Evolutionary conservation across 2,329 filamentous ascomycete genomes (phyloP).

Genomic region (Penicillium sp.): DNA sequence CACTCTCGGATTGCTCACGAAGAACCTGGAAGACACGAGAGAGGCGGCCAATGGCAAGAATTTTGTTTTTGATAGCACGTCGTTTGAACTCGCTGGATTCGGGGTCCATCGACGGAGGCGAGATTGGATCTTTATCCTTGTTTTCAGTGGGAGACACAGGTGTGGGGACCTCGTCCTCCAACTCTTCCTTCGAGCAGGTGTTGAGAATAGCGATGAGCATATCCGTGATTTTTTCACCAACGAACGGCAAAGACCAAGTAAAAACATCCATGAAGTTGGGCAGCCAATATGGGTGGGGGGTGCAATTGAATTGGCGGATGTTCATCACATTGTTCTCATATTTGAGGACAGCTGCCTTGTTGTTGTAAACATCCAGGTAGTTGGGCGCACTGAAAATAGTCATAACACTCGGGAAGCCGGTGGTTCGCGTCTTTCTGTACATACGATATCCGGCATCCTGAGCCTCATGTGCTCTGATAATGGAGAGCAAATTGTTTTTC

Average conservation of each 20-base stretch:
- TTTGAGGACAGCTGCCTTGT: conserved; percentile 97
- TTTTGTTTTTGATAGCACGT: conserved; percentile 99
- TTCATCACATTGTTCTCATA: conserved; percentile 99
- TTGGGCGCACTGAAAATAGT: conserved; percentile 99
- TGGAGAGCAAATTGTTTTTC: conserved; percentile 96
- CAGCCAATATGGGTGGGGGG: conserved; percentile 97
- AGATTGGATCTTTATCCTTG: conserved; percentile 38
- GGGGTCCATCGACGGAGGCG: conserved; percentile 72
- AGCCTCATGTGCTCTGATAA: conserved; percentile 96
- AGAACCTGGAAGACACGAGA: conserved; percentile 98
- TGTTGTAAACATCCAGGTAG: conserved; percentile 99
- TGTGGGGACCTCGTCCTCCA: conserved; percentile 81
- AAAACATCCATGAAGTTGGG: conserved; percentile 99
- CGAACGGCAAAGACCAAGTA: conserved; percentile 98
- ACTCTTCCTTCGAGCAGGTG: conserved; percentile 98
- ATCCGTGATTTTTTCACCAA: conserved; percentile 98
- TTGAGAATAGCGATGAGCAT: conserved; percentile 99
- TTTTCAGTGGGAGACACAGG: conserved; percentile 59
- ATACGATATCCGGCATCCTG: conserved; percentile 98
- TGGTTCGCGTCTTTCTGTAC: conserved; percentile 98
- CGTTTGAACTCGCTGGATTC: conserved; percentile 93
- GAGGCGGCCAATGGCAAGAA: conserved; percentile 91
- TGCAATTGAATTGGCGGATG: conserved; percentile 99
- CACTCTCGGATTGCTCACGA: conserved; percentile 93
- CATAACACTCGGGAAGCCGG: conserved; percentile 98